Evolutionary conservation across 768 basidiomycete species (phyloP), one percentile per base, ranked within the genome.

Genomic region (Heimioporus sp.): DNA sequence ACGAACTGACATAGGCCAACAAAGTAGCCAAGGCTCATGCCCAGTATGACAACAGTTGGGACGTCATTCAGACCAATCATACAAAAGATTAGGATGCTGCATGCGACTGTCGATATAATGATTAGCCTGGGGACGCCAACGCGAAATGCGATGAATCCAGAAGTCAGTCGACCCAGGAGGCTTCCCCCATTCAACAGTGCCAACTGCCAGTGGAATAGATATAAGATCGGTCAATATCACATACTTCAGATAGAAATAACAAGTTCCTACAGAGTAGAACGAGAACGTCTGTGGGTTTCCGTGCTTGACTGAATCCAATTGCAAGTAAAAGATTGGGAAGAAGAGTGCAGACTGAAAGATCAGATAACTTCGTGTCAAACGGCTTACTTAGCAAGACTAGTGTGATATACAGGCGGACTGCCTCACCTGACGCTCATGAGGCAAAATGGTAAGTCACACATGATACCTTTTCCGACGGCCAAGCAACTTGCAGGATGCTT

Each of bases 271-370:
- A 30, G 75, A 76, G 52, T 83, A 83, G 53, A 85, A 84, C 1
- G 83, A 79, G 5, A 85, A 67, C n/a, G 63, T 67, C 10, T 72
- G 62, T 15, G 68, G 62, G 35, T 80, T 70, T 1, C 76, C 75
- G 49, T 80, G 79, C 44, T 71, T 65, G 28, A 79, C 68, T 1
- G 81, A 73, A 51, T 79, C 75, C 12, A 83, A 63, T 55, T 85
- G 83, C 7, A 84, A 57, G 59, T 79, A 85, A 64, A 81, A 83
- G 16, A 80, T 68, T 0, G 81, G 80, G 42, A 73, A 80, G 52
- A 73, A 81, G 32, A 80, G 58, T 4, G 76, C 77, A 2, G 63
- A 56, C 6, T 73, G 59, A 15, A 72, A 68, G 38, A 69, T 48
- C 0, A 63, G 3, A 13, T 52, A 35, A 56, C 66, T 67, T 13